phyloP scores from a whole-genome alignment of 495 filamentous ascomycete species.

The Thermothielavioides terrestris region DNA sequence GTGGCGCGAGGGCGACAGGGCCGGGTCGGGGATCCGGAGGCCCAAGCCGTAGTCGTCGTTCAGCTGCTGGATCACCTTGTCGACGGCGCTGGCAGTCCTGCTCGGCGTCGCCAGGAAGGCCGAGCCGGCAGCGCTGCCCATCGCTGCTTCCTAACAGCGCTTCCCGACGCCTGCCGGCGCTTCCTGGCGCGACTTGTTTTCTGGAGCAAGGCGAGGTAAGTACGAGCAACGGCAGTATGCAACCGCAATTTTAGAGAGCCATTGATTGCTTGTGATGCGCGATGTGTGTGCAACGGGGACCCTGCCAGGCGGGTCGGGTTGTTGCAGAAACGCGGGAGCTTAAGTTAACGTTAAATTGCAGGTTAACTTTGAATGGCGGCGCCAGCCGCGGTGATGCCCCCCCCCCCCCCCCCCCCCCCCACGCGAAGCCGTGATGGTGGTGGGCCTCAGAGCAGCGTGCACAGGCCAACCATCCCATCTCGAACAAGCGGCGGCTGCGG shows the following conservation, averaged over 20 bases:
- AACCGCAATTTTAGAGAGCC: background rate
- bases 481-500: background rate
- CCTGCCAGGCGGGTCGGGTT: background rate
- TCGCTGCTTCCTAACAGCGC: background rate
- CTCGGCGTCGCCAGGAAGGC: slow-evolving; percentile 10
- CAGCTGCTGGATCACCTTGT: slow-evolving; percentile 7
- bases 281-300: background rate
- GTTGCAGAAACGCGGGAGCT: background rate
- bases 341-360: background rate
- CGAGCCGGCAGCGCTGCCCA: background rate
- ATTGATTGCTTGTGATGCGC: background rate
- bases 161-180: too few species aligned
- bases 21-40: slow-evolving; percentile 13
- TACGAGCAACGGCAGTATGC: too few species aligned
- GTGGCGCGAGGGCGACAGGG: slow-evolving; percentile 11
- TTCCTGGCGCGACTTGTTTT: too few species aligned
- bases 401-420: too few species aligned
- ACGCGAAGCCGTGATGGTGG: too few species aligned
- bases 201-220: too few species aligned
- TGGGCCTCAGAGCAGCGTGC: background rate
- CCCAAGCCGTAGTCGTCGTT: slow-evolving; percentile 21
- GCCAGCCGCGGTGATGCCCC: too few species aligned
- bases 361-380: too few species aligned
- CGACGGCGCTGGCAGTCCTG: slow-evolving; percentile 7
- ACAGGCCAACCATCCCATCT: background rate